Base-by-base conservation (phyloP, 2,329 filamentous ascomycete species). In the Pleoardoris graminearum region DNA sequence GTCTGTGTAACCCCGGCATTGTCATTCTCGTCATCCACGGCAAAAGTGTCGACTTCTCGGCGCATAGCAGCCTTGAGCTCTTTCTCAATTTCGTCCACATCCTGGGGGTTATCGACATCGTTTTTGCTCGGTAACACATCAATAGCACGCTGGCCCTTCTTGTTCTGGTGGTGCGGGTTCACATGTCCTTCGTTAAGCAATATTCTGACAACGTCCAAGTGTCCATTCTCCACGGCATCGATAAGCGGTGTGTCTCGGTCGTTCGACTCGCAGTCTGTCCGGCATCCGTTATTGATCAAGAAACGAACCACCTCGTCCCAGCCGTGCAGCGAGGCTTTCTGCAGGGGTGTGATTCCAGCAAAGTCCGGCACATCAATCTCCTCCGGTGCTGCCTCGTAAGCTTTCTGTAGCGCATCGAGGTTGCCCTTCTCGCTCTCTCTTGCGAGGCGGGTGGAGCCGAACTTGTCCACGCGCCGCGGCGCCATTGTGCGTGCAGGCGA, bases 211-310 rank as follows among this genome's bases (percentile, higher is more conserved):
- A 97, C 93, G 16, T 89, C 89, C 7, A 96, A 72, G 68, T 99
- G 92, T 1, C 90, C 90, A 66, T 99, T 99, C 63, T 97, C 94
- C 23, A 97, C 91, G 4, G 94, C 94, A 77, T 99, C 94, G 48
- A 99, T 87, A 30, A 99, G 81, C 23, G 94, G 94, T 0, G 94
- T 97, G 66, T 99, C 94, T 66, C 90, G 76, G 50, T 80, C 91
- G 51, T 84, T 83, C 51, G 85, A 86, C 64, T 90, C 86, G 44
- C 82, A 93, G 66, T 97, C 89, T 39, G 94, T 82, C 50, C 90
- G 88, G 74, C 92, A 96, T 29, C 90, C 90, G 57, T 90, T 87
- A 7, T 90, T 84, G 56, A 99, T 85, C 33, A 99, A 77, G 48
- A 96, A 88, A 69, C 89, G 86, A 33, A 97, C 94, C 51, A 97